phyloP scores from a whole-genome alignment of 129 eudicot species.

The Mikania micrantha region DNA sequence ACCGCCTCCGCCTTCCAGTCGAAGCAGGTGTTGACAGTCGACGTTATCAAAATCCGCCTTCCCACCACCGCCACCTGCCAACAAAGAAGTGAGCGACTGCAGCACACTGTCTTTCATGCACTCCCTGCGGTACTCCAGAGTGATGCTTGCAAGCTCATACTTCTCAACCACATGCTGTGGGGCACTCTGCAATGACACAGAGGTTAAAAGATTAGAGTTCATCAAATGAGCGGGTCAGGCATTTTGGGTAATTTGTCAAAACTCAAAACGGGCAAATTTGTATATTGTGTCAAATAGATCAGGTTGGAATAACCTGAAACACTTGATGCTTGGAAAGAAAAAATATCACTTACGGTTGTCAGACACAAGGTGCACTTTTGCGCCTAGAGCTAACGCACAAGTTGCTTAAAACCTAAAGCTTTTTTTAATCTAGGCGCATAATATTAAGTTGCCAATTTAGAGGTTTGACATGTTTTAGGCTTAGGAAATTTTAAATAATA shows the following conservation, averaged over 20 bases:
- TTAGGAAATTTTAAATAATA: no score
- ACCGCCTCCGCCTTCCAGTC: slow-evolving; percentile 58
- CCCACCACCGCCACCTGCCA: slow-evolving; percentile 33
- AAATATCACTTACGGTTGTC: no score
- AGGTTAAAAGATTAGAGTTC: not conserved
- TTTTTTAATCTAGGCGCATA: no score
- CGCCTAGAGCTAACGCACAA: no score
- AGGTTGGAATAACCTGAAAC: not conserved
- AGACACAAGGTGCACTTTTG: no score
- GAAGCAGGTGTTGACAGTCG: slow-evolving; percentile 88
- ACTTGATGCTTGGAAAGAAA: not conserved
- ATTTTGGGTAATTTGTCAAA: not conserved
- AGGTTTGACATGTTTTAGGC: no score
- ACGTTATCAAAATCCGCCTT: slow-evolving; percentile 31
- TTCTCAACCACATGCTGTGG: slow-evolving; percentile 71
- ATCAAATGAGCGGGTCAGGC: not conserved
- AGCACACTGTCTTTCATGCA: slow-evolving; percentile 90
- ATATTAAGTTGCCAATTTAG: no score
- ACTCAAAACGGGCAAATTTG: not conserved
- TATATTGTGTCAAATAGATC: not conserved
- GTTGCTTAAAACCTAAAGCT: no score
- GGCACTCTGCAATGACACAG: slow-evolving; percentile 61
- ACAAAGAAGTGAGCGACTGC: slow-evolving; percentile 77
- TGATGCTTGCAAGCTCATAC: slow-evolving; percentile 84
- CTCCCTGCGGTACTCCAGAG: slow-evolving; percentile 91